Conservation (phyloP, 371 early-diverging fungal genomes). For the Lichtheimia ornata region DNA sequence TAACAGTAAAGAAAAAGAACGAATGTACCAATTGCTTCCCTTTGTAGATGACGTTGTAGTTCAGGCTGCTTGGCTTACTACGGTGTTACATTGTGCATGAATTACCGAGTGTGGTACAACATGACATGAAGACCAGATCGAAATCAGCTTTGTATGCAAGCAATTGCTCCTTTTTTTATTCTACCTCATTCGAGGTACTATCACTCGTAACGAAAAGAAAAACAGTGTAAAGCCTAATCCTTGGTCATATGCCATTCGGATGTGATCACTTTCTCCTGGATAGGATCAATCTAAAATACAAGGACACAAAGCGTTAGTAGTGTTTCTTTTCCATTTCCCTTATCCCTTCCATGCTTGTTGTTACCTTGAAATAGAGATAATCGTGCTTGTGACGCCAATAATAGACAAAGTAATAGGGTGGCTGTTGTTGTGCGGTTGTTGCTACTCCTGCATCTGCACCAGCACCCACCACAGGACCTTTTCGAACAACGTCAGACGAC, state of each 20-base stretch:
- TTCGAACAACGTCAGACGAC: neutral
- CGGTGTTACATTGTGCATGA: too few relatives aligned
- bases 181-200: too few relatives aligned
- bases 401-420: slow-evolving; percentile 55
- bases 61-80: too few relatives aligned
- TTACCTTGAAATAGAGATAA: slow-evolving; percentile 58
- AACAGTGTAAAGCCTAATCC: neutral
- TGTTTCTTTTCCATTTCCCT: neutral
- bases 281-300: slow-evolving; percentile 38
- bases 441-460: slow-evolving; percentile 10
- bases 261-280: slow-evolving; percentile 44
- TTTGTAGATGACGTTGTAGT: too few relatives aligned
- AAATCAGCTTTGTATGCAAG: too few relatives aligned
- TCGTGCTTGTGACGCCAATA: slow-evolving; percentile 68
- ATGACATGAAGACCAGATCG: too few relatives aligned
- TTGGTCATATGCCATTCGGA: slow-evolving; percentile 49
- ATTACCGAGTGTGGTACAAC: too few relatives aligned
- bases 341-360: neutral
- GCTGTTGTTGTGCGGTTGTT: slow-evolving; percentile 11
- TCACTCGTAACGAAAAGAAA: too few relatives aligned
- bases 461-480: slow-evolving; percentile 23
- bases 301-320: neutral
- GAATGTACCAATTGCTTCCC: too few relatives aligned
- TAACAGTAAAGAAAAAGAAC: too few relatives aligned
- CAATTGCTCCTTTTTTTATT: too few relatives aligned